Evolutionary conservation across 2,329 filamentous ascomycete genomes (phyloP).

Genomic region (Stagonosporopsis rhizophila): DNA sequence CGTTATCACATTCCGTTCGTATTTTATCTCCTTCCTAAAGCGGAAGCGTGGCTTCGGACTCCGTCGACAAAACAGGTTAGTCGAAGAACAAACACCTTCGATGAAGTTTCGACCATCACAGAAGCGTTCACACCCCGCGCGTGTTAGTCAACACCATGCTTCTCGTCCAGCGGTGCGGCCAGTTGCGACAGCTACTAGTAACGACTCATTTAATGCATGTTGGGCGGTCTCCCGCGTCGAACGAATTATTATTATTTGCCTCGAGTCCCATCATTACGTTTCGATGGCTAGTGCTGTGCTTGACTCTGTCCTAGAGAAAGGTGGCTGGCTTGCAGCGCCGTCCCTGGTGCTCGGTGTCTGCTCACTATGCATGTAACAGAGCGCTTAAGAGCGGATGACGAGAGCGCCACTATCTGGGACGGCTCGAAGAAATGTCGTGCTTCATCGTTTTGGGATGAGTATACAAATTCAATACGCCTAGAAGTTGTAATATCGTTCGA

Average conservation of each 20-base stretch:
- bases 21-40: conserved; percentile 15
- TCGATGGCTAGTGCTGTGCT: background rate
- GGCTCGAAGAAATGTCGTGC: background rate
- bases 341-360: conserved; percentile 1
- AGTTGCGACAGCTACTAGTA: conserved; percentile 2
- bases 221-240: background rate
- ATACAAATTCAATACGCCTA: conserved; percentile 2
- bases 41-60: conserved; percentile 11
- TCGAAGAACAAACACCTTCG: conserved; percentile 11
- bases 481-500: conserved; percentile 11
- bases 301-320: conserved; percentile 1
- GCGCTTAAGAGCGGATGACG: conserved; percentile 18
- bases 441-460: conserved; percentile 4
- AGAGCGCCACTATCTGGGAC: conserved; percentile 13
- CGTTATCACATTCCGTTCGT: conserved; percentile 19
- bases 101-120: conserved; percentile 13
- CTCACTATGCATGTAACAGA: conserved; percentile 8
- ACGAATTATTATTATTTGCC: background rate
- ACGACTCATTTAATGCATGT: background rate
- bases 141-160: conserved; percentile 10
- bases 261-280: conserved; percentile 7
- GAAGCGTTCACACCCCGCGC: conserved; percentile 16
- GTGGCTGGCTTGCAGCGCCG: background rate
- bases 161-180: conserved; percentile 1
- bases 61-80: conserved; percentile 4